Conservation (phyloP, 2,329 filamentous ascomycete species). For the Pseudocercospora eumusae region DNA sequence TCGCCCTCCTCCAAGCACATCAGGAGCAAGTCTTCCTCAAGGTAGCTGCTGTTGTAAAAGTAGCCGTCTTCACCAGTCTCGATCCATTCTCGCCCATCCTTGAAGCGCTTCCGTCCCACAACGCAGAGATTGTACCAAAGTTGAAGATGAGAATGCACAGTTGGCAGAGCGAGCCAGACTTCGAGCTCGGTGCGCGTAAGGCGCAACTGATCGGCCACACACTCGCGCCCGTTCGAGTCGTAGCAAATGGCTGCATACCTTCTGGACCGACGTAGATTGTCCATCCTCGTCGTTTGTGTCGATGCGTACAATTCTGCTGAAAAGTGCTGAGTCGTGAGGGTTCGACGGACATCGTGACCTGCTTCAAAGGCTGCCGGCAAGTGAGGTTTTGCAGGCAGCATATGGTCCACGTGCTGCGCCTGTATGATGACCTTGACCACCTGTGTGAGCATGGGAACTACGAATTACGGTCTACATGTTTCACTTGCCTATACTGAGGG, state of each 20-base stretch:
- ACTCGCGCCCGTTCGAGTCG: constrained; percentile 33
- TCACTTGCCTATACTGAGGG: too few species aligned
- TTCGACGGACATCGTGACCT: not conserved
- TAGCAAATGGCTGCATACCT: constrained; percentile 18
- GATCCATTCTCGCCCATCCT: constrained; percentile 30
- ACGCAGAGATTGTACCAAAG: constrained; percentile 32
- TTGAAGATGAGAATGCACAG: constrained; percentile 27
- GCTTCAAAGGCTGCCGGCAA: not conserved
- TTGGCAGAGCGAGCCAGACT: constrained; percentile 26
- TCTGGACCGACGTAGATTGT: constrained; percentile 21
- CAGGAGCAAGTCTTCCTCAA: constrained; percentile 31
- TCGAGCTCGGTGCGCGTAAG: constrained; percentile 23
- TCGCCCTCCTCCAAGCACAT: constrained; percentile 29
- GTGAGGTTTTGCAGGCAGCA: constrained; percentile 3
- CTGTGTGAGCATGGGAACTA: too few species aligned
- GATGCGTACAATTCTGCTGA: not conserved
- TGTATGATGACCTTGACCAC: too few species aligned
- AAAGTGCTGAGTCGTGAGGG: not conserved
- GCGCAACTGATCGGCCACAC: constrained; percentile 22
- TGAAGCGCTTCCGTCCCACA: constrained; percentile 22
- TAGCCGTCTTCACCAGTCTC: constrained; percentile 24
- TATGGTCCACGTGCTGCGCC: not conserved
- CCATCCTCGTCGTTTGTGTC: not conserved
- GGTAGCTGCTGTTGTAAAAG: constrained; percentile 24
- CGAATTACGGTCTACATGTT: too few species aligned